phyloP scores from a whole-genome alignment of 2,329 filamentous ascomycete genomes.

The Sporothrix brasiliensis region DNA sequence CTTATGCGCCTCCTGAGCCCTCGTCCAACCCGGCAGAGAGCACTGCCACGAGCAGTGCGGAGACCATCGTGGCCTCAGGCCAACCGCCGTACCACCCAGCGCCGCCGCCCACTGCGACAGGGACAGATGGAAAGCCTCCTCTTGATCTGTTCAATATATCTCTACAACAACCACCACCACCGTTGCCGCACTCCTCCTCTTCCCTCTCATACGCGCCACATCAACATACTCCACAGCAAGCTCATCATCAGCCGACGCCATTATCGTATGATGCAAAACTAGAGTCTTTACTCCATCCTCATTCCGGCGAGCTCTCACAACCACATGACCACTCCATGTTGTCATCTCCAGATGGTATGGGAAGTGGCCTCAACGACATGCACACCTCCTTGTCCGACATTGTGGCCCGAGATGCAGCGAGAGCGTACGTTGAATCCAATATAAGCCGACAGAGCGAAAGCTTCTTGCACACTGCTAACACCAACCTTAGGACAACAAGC shows the following conservation, averaged over 20 bases:
- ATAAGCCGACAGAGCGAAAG: background rate
- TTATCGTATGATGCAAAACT: slow-evolving; percentile 24
- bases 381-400: slow-evolving; percentile 43
- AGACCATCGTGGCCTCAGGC: background rate
- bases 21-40: background rate
- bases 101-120: background rate
- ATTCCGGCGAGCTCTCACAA: slow-evolving; percentile 34
- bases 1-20: background rate
- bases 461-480: slow-evolving; percentile 11
- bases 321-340: slow-evolving; percentile 34
- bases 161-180: slow-evolving; percentile 11
- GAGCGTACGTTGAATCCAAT: slow-evolving; percentile 39
- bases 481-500: slow-evolving; percentile 40
- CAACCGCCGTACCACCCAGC: background rate
- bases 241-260: background rate
- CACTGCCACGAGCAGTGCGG: background rate
- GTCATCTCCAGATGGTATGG: slow-evolving; percentile 13
- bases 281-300: slow-evolving; percentile 25
- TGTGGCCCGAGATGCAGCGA: slow-evolving; percentile 44
- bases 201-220: background rate
- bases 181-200: background rate
- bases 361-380: background rate
- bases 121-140: background rate
- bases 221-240: background rate
- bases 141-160: slow-evolving; percentile 18